A percentile compares a stretch with the other conserved stretches of the same genome.
Conservation (phyloP, 495 filamentous ascomycete species). For the Penicillium argentinense region DNA sequence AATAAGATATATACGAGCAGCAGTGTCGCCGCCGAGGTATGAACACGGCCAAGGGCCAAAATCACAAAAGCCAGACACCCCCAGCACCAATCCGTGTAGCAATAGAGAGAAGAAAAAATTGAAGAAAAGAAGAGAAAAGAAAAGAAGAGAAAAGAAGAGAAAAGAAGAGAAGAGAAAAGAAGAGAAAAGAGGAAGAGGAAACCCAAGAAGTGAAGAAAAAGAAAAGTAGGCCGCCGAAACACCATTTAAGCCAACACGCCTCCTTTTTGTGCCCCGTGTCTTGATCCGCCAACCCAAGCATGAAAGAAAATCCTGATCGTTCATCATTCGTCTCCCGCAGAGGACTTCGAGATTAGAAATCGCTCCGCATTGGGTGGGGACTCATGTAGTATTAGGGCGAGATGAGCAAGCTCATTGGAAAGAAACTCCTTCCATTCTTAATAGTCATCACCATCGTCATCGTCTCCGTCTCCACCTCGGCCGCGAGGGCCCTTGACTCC, state of each 20-base stretch:
- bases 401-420: background rate
- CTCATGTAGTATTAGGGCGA: slow-evolving; percentile 1
- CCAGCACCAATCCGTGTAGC: slow-evolving; percentile 33
- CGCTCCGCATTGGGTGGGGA: slow-evolving; percentile 12
- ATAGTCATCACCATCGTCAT: slow-evolving; percentile 36
- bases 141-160: background rate
- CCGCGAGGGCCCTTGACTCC: slow-evolving; percentile 62
- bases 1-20: slow-evolving; percentile 25
- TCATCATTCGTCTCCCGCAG: slow-evolving; percentile 10
- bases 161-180: background rate
- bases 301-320: slow-evolving; percentile 9
- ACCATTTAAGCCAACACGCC: slow-evolving; percentile 34
- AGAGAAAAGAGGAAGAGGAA: background rate
- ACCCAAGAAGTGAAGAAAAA: slow-evolving; percentile 1
- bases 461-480: slow-evolving; percentile 63
- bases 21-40: slow-evolving; percentile 19
- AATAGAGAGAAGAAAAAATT: slow-evolving; percentile 24
- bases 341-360: slow-evolving; percentile 4
- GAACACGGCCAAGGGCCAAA: slow-evolving; percentile 19
- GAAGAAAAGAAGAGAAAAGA: slow-evolving; percentile 14
- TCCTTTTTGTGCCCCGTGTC: slow-evolving; percentile 19
- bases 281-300: slow-evolving; percentile 16
- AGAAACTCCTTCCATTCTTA: slow-evolving; percentile 8
- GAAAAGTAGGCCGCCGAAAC: slow-evolving; percentile 26
- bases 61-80: slow-evolving; percentile 19